Evolutionary conservation across 2,329 filamentous ascomycete genomes (phyloP).

Genomic region (Fusarium secorum): DNA sequence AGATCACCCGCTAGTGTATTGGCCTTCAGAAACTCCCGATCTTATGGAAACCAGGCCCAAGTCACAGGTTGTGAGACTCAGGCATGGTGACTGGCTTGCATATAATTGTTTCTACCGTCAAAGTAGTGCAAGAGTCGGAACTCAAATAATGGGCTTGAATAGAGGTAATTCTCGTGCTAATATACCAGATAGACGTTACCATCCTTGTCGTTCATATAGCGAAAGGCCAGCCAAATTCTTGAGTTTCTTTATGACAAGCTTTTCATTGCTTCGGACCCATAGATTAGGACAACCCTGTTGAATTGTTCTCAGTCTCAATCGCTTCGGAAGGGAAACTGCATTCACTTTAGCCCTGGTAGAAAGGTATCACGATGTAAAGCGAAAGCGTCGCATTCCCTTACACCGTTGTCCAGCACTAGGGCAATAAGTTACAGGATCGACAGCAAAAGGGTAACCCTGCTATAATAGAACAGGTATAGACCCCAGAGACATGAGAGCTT

Average conservation of each 20-base stretch:
- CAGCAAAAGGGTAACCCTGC: neutral
- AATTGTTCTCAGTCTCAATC: neutral
- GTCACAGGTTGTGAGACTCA: neutral
- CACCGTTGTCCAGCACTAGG: neutral
- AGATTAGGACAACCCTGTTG: neutral
- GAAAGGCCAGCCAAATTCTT: neutral
- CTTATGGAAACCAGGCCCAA: neutral
- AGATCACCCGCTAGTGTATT: constrained; percentile 6
- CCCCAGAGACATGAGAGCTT: neutral
- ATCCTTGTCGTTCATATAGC: neutral
- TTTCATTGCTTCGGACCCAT: neutral
- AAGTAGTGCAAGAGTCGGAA: neutral
- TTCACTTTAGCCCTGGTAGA: neutral
- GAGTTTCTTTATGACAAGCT: neutral
- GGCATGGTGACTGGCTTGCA: neutral
- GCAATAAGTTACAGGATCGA: neutral
- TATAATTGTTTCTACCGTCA: neutral
- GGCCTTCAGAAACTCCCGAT: neutral
- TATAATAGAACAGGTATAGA: neutral
- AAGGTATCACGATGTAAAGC: neutral
- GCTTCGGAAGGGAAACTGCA: no score
- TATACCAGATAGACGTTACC: neutral
- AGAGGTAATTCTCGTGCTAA: neutral
- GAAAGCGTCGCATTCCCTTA: neutral
- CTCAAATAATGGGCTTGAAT: neutral